Conservation (phyloP, 202 grass and related monocot species). For the Brachypodium distachyon region DNA sequence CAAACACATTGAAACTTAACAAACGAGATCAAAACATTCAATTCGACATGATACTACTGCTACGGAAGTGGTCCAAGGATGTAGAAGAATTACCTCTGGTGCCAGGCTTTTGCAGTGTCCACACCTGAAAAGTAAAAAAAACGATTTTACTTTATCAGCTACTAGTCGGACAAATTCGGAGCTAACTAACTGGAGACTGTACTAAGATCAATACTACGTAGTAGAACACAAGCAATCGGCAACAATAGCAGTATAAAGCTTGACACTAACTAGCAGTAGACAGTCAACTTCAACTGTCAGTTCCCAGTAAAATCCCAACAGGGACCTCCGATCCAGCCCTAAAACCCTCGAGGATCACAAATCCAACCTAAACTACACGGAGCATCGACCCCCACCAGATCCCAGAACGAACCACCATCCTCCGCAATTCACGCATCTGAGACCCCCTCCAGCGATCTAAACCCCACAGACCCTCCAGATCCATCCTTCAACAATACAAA, state of each 20-base stretch:
- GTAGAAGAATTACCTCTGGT: constrained; percentile 59
- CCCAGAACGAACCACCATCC: neutral
- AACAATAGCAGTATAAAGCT: neutral
- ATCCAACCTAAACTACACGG: neutral
- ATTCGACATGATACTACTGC: neutral
- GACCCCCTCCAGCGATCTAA: neutral
- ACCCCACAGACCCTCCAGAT: neutral
- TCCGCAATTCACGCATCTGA: constrained; percentile 5
- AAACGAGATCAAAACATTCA: neutral
- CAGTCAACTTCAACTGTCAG: neutral
- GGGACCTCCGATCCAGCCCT: neutral
- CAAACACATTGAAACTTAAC: neutral
- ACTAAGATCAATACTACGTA: neutral
- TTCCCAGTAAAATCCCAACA: neutral
- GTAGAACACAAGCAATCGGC: neutral
- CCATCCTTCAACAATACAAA: neutral
- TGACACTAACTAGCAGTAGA: neutral
- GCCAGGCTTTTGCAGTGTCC: constrained; percentile 75
- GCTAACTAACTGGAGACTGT: neutral
- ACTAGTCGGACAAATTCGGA: neutral
- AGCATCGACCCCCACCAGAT: neutral
- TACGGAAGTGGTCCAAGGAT: neutral
- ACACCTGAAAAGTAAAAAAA: constrained; percentile 47
- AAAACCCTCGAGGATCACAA: neutral
- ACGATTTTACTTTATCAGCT: neutral